Percentiles rank a stretch among this genome's conserved stretches.
These are phyloP conservation scores for Aspergillus sparsus DNA, from an alignment of 495 filamentous ascomycete genomes.

Conservation along the genomic window DNA sequence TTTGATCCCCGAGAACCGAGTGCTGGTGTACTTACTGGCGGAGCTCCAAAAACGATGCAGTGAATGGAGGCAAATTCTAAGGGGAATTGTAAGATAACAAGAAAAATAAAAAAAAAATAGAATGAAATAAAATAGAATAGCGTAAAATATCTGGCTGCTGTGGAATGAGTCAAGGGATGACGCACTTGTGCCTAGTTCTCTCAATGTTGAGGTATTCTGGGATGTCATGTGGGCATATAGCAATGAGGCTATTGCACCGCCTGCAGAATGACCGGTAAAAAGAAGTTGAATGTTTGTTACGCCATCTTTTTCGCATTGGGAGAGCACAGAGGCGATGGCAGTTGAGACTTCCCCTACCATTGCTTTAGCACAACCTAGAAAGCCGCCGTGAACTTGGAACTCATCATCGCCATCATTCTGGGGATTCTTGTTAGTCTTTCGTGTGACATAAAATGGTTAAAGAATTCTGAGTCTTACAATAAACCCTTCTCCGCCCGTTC, in stretches of 20 bases:
- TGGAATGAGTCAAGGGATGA: neutral
- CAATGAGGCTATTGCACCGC: slow-evolving; percentile 75
- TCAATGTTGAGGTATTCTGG: neutral
- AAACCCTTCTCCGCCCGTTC: slow-evolving; percentile 11
- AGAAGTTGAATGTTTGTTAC: slow-evolving; percentile 47
- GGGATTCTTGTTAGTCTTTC: neutral
- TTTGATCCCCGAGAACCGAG: slow-evolving; percentile 46
- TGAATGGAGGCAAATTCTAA: slow-evolving; percentile 49
- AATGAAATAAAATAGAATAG: too few relatives aligned
- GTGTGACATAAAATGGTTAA: neutral
- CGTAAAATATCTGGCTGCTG: neutral
- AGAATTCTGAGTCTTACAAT: neutral
- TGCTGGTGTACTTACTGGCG: slow-evolving; percentile 70
- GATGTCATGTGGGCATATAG: slow-evolving; percentile 76
- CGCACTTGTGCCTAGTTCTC: neutral
- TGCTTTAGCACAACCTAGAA: slow-evolving; percentile 13
- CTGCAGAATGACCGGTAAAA: slow-evolving; percentile 82
- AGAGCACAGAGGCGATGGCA: slow-evolving; percentile 7
- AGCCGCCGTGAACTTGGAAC: slow-evolving; percentile 13
- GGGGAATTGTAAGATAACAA: neutral
- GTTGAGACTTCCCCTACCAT: slow-evolving; percentile 15
- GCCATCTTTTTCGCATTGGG: neutral
- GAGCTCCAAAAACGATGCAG: slow-evolving; percentile 80
- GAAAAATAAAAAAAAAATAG: neutral
- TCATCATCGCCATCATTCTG: neutral